Evolutionary conservation across 441 rosid species (phyloP).

Genomic region (Bruguiera hainesii): DNA sequence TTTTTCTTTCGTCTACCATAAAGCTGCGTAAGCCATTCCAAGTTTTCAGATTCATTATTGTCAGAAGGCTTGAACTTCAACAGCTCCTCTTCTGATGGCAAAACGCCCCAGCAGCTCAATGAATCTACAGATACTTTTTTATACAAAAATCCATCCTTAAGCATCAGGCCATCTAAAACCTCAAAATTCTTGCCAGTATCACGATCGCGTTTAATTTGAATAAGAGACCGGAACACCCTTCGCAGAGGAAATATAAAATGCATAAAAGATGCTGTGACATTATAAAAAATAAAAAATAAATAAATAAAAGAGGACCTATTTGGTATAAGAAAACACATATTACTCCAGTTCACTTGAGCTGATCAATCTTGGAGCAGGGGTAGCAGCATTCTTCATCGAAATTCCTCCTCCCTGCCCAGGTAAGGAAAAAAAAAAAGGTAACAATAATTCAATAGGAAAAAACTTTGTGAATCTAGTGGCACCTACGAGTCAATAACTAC

Average conservation of each 20-base stretch:
- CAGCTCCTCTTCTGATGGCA: constrained; percentile 73
- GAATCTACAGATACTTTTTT: constrained; percentile 80
- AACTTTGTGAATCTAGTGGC: not conserved
- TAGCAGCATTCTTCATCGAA: constrained; percentile 43
- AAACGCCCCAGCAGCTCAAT: constrained; percentile 57
- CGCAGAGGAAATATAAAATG: constrained; percentile 10
- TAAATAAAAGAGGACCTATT: not conserved
- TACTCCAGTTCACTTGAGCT: constrained; percentile 91
- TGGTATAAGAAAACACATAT: constrained; percentile 24
- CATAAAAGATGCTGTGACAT: constrained; percentile 12
- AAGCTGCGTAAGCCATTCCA: constrained; percentile 85
- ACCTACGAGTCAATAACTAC: not conserved
- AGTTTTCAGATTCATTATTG: constrained; percentile 53
- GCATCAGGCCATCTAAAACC: constrained; percentile 78
- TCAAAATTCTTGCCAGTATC: constrained; percentile 66
- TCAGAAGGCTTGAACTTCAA: constrained; percentile 71
- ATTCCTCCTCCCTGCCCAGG: constrained; percentile 75
- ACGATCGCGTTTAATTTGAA: constrained; percentile 77
- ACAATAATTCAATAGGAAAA: not conserved
- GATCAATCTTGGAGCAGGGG: constrained; percentile 86
- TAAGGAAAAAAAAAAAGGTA: not conserved
- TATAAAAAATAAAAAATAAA: not conserved
- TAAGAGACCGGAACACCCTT: constrained; percentile 89
- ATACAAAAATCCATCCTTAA: constrained; percentile 81
- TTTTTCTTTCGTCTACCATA: constrained; percentile 77